Percentiles rank a stretch among this genome's conserved stretches.
phyloP scores from a whole-genome alignment of 139 green algal genomes.

The Chlamydomonas sphaeroides region DNA sequence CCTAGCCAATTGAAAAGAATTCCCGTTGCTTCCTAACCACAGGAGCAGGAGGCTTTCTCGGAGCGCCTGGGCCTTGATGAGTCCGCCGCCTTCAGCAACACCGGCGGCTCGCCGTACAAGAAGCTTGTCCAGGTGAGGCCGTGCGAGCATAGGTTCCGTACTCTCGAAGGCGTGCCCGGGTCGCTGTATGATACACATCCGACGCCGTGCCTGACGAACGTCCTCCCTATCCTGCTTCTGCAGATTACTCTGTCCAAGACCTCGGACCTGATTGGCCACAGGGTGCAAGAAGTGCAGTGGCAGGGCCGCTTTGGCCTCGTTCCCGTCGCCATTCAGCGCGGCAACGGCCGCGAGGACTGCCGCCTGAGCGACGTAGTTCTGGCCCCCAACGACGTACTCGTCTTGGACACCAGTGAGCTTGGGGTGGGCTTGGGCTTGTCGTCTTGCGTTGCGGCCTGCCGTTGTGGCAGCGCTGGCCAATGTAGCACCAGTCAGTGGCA shows the following conservation, averaged over 20 bases:
- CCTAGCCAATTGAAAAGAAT: too few relatives aligned
- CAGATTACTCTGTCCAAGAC: neutral
- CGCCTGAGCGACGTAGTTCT: slow-evolving; percentile 30
- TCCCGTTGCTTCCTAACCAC: too few relatives aligned
- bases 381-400: slow-evolving; percentile 17
- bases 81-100: neutral
- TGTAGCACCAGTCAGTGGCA: too few relatives aligned
- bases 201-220: too few relatives aligned
- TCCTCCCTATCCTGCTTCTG: neutral
- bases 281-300: slow-evolving; percentile 8
- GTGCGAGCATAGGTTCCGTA: too few relatives aligned
- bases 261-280: slow-evolving; percentile 26
- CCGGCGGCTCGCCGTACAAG: neutral
- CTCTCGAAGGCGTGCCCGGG: too few relatives aligned
- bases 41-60: too few relatives aligned
- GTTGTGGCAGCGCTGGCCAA: too few relatives aligned
- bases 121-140: slow-evolving; percentile 30
- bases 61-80: neutral
- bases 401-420: slow-evolving; percentile 38
- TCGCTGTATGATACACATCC: too few relatives aligned
- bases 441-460: too few relatives aligned
- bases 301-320: slow-evolving; percentile 24
- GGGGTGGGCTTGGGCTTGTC: neutral
- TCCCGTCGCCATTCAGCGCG: slow-evolving; percentile 27
- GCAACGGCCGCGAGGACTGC: slow-evolving; percentile 27